Evolutionary conservation across 2,329 filamentous ascomycete genomes (phyloP), one percentile per base, ranked within the genome.

Genomic region (Epichloe gansuensis): DNA sequence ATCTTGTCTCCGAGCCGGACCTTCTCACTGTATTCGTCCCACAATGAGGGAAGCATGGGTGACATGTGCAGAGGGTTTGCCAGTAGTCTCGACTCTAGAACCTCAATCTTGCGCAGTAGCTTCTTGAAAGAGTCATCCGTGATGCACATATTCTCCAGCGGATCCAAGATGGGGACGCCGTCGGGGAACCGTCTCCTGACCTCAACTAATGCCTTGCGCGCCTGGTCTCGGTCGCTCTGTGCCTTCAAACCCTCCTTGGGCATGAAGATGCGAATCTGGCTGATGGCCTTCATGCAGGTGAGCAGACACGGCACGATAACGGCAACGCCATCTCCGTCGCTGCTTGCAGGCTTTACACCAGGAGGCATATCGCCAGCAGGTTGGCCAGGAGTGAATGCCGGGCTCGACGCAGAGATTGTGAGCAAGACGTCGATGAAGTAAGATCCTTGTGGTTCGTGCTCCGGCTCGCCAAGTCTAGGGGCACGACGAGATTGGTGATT

Each of bases 141-240:
- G 61, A 98, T 97, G 31, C 82, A 80, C 93, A 98, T 97, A 63
- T 96, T 90, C 67, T 97, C 90, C 40, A 98, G 84, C 0, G 93
- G 93, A 62, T 98, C 93, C 17, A 98, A 72, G 6, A 90, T 76
- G 3, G 93, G 85, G 52, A 98, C 73, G 3, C 93, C 93, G 63
- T 98, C 93, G 0, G 90, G 89, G 71, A 98, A 97, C 27, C 93
- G 84, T 58, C 82, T 82, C 68, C 87, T 80, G 15, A 95, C 84
- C 67, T 97, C 91, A 42, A 81, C 77, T 31, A 97, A 69, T 1
- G 75, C 78, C 57, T 86, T 86, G 52, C 84, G 80, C 47, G 86
- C 77, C 15, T 84, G 78, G 1, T 79, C 72, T 34, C 80, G 78
- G 54, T 89, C 80, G n/a, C 85, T 76, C 3, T 75, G 68, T 2